Percentiles rank a stretch among this genome's conserved stretches.
Evolutionary conservation across 2,329 filamentous ascomycete species (phyloP).

Genomic region (Diaporthe amygdali): DNA sequence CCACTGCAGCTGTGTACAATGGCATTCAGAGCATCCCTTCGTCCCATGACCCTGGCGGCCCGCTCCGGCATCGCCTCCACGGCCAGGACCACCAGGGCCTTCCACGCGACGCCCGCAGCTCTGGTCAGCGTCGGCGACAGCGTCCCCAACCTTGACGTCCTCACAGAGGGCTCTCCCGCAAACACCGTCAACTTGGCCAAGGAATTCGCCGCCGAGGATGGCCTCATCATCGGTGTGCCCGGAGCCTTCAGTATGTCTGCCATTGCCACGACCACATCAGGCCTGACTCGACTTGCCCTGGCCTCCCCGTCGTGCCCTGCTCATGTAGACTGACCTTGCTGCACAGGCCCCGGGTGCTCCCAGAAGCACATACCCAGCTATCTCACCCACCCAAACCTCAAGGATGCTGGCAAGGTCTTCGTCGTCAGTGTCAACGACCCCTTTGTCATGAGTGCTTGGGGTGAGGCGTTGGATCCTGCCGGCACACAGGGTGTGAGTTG

Average conservation of each 20-base stretch:
- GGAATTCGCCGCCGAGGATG: constrained; percentile 74
- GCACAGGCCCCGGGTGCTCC: constrained; percentile 52
- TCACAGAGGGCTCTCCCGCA: constrained; percentile 85
- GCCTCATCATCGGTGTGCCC: constrained; percentile 84
- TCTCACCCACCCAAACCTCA: constrained; percentile 78
- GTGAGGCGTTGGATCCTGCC: constrained; percentile 74
- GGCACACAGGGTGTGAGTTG: constrained; percentile 75
- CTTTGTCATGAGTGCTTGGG: constrained; percentile 97
- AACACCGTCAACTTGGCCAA: constrained; percentile 88
- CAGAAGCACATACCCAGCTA: constrained; percentile 82
- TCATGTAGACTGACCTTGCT: background rate
- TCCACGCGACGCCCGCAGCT: constrained; percentile 68
- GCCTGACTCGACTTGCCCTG: background rate
- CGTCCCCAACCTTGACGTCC: constrained; percentile 77
- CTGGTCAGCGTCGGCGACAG: constrained; percentile 79
- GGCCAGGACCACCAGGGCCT: constrained; percentile 39
- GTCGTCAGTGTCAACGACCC: constrained; percentile 93
- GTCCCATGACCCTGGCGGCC: constrained; percentile 18
- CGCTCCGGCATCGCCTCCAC: constrained; percentile 21
- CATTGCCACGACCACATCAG: no score
- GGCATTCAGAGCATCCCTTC: constrained; percentile 23
- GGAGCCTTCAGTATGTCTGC: constrained; percentile 66
- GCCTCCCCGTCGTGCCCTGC: background rate
- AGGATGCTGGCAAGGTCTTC: constrained; percentile 82
- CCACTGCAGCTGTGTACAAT: constrained; percentile 2